A percentile compares a stretch with the other conserved stretches of the same genome.
Conservation (phyloP, 176 grass and related monocot genomes). For the Guadua angustifolia region DNA sequence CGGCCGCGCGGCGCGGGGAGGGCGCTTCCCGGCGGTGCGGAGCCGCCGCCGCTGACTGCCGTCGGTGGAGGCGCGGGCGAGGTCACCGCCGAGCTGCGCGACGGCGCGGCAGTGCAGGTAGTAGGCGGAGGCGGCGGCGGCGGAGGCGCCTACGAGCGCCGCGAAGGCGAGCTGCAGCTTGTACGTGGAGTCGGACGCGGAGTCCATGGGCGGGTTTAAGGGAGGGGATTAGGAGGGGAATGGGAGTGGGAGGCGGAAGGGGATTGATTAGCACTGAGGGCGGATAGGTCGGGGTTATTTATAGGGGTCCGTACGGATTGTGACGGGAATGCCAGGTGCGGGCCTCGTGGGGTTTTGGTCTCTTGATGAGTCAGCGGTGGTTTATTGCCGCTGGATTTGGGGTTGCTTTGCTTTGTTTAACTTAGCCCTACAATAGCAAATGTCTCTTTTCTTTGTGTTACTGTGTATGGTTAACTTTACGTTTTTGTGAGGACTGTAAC, state of each 20-base stretch:
- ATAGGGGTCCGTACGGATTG: conserved; percentile 38
- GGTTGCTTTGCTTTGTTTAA: neutral
- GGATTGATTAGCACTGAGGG: conserved; percentile 23
- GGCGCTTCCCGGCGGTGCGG: conserved; percentile 23
- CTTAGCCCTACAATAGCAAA: neutral
- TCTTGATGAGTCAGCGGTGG: neutral
- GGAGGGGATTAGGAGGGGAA: neutral
- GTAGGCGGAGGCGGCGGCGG: conserved; percentile 70
- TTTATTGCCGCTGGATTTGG: neutral
- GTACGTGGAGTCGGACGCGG: conserved; percentile 59
- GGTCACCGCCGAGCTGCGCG: conserved; percentile 60
- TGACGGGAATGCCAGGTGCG: conserved; percentile 27
- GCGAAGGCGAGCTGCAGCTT: conserved; percentile 80
- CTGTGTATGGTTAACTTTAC: neutral
- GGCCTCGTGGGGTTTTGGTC: conserved; percentile 1
- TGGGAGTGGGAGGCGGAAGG: neutral
- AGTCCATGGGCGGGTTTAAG: conserved; percentile 72
- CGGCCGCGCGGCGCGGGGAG: conserved; percentile 29
- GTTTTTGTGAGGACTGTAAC: neutral
- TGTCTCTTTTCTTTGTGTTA: neutral
- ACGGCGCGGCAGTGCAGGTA: conserved; percentile 87
- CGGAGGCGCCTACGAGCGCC: conserved; percentile 76
- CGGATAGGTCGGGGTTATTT: conserved; percentile 35
- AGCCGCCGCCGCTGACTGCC: conserved; percentile 23
- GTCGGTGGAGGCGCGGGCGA: conserved; percentile 61